phyloP scores from a whole-genome alignment of 306 rosid species.

The Vicia faba region DNA sequence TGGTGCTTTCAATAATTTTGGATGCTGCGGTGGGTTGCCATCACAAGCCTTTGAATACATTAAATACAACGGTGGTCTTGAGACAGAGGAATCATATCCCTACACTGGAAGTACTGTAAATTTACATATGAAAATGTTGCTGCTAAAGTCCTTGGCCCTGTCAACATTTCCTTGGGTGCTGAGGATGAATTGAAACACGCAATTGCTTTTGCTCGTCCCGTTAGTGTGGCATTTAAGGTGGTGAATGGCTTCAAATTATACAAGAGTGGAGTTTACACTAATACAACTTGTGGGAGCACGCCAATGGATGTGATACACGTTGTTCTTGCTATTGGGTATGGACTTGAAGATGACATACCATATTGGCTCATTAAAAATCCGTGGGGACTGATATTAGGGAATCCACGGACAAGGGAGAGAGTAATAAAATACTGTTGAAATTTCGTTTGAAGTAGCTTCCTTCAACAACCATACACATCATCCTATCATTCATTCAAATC shows the following conservation, averaged over 20 bases:
- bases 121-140: slow-evolving; percentile 65
- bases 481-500: no score
- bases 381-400: no score
- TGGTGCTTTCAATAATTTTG: slow-evolving; percentile 83
- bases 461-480: no score
- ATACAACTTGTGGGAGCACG: slow-evolving; percentile 63
- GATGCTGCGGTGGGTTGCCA: slow-evolving; percentile 90
- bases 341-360: slow-evolving; percentile 68
- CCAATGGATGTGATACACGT: slow-evolving; percentile 96
- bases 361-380: slow-evolving; percentile 94
- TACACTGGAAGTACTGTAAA: slow-evolving; percentile 66
- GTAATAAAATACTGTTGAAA: no score
- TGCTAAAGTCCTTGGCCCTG: slow-evolving; percentile 60
- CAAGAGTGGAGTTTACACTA: slow-evolving; percentile 79
- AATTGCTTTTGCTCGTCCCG: slow-evolving; percentile 82
- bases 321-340: slow-evolving; percentile 94
- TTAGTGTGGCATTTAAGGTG: slow-evolving; percentile 88
- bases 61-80: slow-evolving; percentile 90
- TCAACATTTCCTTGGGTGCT: slow-evolving; percentile 84
- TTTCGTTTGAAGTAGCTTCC: no score
- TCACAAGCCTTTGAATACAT: slow-evolving; percentile 98
- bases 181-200: slow-evolving; percentile 94
- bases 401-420: no score
- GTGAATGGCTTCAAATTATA: slow-evolving; percentile 58
- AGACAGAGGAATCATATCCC: slow-evolving; percentile 84